Conservation (phyloP, 2,329 filamentous ascomycete genomes). For the Penicillium sp. region DNA sequence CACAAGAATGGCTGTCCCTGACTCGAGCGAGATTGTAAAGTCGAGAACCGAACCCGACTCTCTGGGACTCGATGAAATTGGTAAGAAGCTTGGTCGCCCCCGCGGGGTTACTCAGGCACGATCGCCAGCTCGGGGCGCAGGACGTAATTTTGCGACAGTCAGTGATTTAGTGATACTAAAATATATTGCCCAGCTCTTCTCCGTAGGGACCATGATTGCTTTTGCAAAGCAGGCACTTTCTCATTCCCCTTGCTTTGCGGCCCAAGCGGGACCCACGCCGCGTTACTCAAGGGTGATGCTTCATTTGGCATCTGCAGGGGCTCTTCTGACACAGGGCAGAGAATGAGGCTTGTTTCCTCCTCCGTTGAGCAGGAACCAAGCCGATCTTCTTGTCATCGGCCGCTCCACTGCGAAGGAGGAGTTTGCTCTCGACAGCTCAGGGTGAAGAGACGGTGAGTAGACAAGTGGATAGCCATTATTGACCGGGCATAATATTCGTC, state of each 20-base stretch:
- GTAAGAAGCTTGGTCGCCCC: slow-evolving; percentile 15
- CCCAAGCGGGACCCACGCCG: neutral
- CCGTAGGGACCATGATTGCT: slow-evolving; percentile 16
- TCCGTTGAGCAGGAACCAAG: neutral
- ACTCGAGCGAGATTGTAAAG: neutral
- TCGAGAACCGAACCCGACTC: slow-evolving; percentile 20
- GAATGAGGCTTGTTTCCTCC: neutral
- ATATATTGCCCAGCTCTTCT: slow-evolving; percentile 3
- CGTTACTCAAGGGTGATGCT: neutral
- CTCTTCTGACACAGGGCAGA: neutral
- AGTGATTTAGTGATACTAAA: neutral
- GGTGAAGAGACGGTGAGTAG: neutral
- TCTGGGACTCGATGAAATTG: slow-evolving; percentile 22
- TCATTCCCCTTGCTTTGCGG: slow-evolving; percentile 11
- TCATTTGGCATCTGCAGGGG: slow-evolving; percentile 2
- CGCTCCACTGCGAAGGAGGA: neutral
- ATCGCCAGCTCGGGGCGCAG: neutral
- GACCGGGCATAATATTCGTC: neutral
- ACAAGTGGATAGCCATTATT: neutral
- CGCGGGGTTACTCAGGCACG: neutral
- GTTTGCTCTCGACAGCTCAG: neutral
- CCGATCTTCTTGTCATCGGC: neutral
- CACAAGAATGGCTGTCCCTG: neutral
- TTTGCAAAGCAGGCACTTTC: slow-evolving; percentile 4
- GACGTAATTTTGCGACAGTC: neutral